Evolutionary conservation across 2,329 filamentous ascomycete genomes (phyloP), one percentile per base, ranked within the genome.

Genomic region (Ascochyta fabae): DNA sequence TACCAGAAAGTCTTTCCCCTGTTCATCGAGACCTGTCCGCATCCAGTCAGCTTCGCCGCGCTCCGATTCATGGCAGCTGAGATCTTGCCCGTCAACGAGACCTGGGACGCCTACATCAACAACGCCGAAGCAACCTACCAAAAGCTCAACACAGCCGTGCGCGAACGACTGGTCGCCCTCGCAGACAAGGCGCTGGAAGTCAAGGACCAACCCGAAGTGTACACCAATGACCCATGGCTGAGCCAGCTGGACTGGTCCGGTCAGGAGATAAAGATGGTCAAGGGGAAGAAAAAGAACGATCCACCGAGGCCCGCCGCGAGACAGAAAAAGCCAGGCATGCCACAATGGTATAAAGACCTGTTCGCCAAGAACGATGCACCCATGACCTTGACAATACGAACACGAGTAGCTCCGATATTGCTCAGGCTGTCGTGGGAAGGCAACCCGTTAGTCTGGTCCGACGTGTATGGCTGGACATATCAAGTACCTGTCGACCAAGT

Each of bases 1-100:
- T 99, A 94, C 77, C 88, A 92, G 72, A 92, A 92, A 56, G 92
- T 98, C 1, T 95, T 99, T 60, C 91, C 92, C 1, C 89, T 90
- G 55, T 99, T 97, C 67, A 80, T 97, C 19, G 83, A 92, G 40
- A 91, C 90, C 24, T 99, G 95, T 70, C 95, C 95, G 0, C 96
- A 99, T 75, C 95, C 95, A 0, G 95, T 99, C 68, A 98, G 93
- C 77, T 99, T 99, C 69, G 94, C 92, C 2, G 95, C 95, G 2
- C 81, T 99, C 16, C 86, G 95, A 15, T 95, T 98, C 73, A 83
- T 99, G n/a, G 92, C 93, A 0, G 89, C 93, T 0, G 92, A 96
- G 61, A 96, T 98, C 43, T 80, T 99, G 7, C 95, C 95, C 0
- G 90, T 98, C 40, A 87, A 98, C 73, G 85, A 89, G 66, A 88